Conservation (phyloP, 164 flowering plant species). For the Amborella trichopoda region DNA sequence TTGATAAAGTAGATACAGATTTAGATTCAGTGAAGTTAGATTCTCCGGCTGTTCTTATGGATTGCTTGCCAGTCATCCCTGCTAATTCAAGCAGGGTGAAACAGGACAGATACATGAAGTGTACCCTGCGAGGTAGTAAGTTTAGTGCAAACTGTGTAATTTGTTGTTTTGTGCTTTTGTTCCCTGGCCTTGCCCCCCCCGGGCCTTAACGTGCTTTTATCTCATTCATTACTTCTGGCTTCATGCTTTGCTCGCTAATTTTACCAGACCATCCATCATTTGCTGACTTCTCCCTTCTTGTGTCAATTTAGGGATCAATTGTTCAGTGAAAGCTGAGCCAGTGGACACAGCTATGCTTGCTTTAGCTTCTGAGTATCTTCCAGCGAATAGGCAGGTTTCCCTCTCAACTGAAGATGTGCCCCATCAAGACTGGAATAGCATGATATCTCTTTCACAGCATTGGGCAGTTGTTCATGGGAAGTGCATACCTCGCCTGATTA, state of each 20-base stretch:
- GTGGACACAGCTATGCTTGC: slow-evolving; percentile 45
- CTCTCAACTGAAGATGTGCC: slow-evolving; percentile 13
- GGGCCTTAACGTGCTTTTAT: too few species aligned
- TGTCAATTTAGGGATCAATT: slow-evolving; percentile 29
- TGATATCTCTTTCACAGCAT: slow-evolving; percentile 44
- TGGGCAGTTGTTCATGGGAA: slow-evolving; percentile 60
- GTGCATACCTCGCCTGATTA: slow-evolving; percentile 47
- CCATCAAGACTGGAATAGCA: slow-evolving; percentile 25
- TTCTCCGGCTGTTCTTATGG: slow-evolving; percentile 21
- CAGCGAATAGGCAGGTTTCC: slow-evolving; percentile 24
- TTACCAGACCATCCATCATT: too few species aligned
- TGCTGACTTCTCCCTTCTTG: too few species aligned
- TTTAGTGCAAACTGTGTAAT: background rate
- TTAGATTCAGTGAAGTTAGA: slow-evolving; percentile 18
- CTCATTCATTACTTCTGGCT: too few species aligned
- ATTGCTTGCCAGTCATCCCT: slow-evolving; percentile 24
- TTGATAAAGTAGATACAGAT: slow-evolving; percentile 32
- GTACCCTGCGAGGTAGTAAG: slow-evolving; percentile 53
- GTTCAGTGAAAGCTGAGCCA: slow-evolving; percentile 43
- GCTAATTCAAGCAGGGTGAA: slow-evolving; percentile 11
- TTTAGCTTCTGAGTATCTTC: slow-evolving; percentile 45
- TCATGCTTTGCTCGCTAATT: too few species aligned
- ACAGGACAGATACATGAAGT: slow-evolving; percentile 27
- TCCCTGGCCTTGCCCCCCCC: background rate
- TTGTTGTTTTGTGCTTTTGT: background rate